A percentile compares a stretch with the other conserved stretches of the same genome.
These are phyloP conservation scores for Climacium dendroides DNA, from an alignment of 225 moss, liverwort and hornwort species.

Conservation along the genomic window DNA sequence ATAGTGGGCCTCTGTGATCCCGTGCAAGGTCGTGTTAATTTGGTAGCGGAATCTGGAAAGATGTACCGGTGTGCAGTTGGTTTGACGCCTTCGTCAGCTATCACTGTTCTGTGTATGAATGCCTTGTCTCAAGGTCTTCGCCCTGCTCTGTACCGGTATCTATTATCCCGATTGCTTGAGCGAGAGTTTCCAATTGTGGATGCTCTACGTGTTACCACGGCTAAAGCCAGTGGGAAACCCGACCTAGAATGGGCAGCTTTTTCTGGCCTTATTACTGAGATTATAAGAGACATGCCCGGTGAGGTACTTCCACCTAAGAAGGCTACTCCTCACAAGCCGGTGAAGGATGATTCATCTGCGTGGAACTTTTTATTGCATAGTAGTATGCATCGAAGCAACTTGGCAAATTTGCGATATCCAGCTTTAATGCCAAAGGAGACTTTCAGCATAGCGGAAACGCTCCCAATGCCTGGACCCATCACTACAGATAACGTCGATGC, in stretches of 20 bases:
- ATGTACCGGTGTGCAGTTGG: conserved; percentile 74
- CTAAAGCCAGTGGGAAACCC: conserved; percentile 67
- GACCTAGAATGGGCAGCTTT: conserved; percentile 82
- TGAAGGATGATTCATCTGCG: conserved; percentile 38
- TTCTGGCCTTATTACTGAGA: conserved; percentile 80
- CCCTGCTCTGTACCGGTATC: conserved; percentile 71
- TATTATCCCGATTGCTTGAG: conserved; percentile 76
- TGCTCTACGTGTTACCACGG: conserved; percentile 50
- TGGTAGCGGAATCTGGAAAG: conserved; percentile 72
- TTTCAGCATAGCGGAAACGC: conserved; percentile 13
- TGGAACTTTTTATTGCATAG: conserved; percentile 85
- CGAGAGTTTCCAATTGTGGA: conserved; percentile 58
- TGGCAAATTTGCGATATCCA: conserved; percentile 61
- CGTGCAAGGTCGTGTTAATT: conserved; percentile 76
- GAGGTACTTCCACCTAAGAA: conserved; percentile 41
- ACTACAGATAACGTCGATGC: conserved; percentile 35
- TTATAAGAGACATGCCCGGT: conserved; percentile 80
- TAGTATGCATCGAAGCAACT: conserved; percentile 73
- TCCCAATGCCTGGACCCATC: conserved; percentile 55
- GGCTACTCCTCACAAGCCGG: conserved; percentile 9
- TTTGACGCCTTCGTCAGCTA: conserved; percentile 68
- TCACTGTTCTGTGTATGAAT: conserved; percentile 67
- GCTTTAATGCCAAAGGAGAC: conserved; percentile 48
- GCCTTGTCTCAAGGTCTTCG: conserved; percentile 91
- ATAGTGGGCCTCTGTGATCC: conserved; percentile 62